These are phyloP conservation scores for Cucurbita moschata DNA, from an alignment of 306 rosid species.

Conservation along the genomic window DNA sequence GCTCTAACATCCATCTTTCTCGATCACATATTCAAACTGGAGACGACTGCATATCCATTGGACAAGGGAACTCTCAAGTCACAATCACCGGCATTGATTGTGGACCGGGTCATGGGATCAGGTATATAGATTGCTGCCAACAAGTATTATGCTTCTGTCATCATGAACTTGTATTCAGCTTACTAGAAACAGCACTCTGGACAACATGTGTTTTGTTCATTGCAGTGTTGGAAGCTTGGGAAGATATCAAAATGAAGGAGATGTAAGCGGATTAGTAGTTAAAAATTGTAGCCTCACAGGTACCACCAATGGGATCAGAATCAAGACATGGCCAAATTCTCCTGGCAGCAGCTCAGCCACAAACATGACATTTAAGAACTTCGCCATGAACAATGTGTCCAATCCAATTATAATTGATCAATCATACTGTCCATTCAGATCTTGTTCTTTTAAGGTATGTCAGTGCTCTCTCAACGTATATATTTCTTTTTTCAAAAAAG, in stretches of 20 bases:
- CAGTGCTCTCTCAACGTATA: background rate
- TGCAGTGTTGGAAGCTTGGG: slow-evolving; percentile 40
- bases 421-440: slow-evolving; percentile 23
- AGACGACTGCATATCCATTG: slow-evolving; percentile 37
- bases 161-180: background rate
- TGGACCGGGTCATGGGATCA: slow-evolving; percentile 47
- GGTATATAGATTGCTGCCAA: slow-evolving; percentile 6
- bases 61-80: slow-evolving; percentile 33
- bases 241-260: slow-evolving; percentile 26
- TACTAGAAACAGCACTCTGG: background rate
- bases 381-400: slow-evolving; percentile 34
- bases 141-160: too few relatives aligned
- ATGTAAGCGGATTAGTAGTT: slow-evolving; percentile 26
- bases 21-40: slow-evolving; percentile 20
- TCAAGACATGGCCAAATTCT: slow-evolving; percentile 40
- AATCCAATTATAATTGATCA: slow-evolving; percentile 43
- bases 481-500: background rate
- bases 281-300: slow-evolving; percentile 26
- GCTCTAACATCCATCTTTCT: slow-evolving; percentile 20
- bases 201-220: background rate
- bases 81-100: slow-evolving; percentile 22
- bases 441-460: slow-evolving; percentile 25
- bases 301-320: slow-evolving; percentile 32
- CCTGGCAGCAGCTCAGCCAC: slow-evolving; percentile 28
- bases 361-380: slow-evolving; percentile 35